Evolutionary conservation across 2,329 filamentous ascomycete species (phyloP).

Genomic region (Aspergillus unguis): DNA sequence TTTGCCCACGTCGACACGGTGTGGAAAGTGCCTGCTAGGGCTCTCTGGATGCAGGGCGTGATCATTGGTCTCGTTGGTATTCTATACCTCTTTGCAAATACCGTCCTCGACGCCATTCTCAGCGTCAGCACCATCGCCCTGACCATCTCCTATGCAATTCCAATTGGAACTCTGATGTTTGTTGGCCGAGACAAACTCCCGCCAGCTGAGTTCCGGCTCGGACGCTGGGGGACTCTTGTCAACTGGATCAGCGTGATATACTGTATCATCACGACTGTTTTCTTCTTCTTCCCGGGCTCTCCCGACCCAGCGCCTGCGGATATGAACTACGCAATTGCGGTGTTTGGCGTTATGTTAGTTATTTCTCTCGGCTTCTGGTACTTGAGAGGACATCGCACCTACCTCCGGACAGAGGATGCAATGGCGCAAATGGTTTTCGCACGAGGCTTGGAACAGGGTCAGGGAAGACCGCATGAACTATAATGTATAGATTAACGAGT

Average conservation of each 20-base stretch:
- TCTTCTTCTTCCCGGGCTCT: constrained; percentile 53
- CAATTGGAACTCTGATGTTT: constrained; percentile 48
- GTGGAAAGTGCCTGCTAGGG: constrained; percentile 54
- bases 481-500: neutral
- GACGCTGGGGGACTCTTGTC: constrained; percentile 39
- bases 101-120: constrained; percentile 53
- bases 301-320: constrained; percentile 47
- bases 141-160: constrained; percentile 52
- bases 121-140: constrained; percentile 57
- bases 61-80: constrained; percentile 51
- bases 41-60: constrained; percentile 53
- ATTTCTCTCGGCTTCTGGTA: constrained; percentile 52
- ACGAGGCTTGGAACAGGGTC: neutral
- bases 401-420: constrained; percentile 33
- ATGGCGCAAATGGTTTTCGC: constrained; percentile 26
- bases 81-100: constrained; percentile 54
- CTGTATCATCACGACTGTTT: constrained; percentile 52
- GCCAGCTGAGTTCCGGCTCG: constrained; percentile 44
- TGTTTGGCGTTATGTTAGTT: constrained; percentile 55
- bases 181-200: constrained; percentile 55
- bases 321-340: constrained; percentile 59
- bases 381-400: constrained; percentile 42
- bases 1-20: constrained; percentile 45
- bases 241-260: constrained; percentile 54
- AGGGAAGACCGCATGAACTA: neutral